Conservation (phyloP, 1,284 basidiomycete species). For the Marasmius fiardii region DNA sequence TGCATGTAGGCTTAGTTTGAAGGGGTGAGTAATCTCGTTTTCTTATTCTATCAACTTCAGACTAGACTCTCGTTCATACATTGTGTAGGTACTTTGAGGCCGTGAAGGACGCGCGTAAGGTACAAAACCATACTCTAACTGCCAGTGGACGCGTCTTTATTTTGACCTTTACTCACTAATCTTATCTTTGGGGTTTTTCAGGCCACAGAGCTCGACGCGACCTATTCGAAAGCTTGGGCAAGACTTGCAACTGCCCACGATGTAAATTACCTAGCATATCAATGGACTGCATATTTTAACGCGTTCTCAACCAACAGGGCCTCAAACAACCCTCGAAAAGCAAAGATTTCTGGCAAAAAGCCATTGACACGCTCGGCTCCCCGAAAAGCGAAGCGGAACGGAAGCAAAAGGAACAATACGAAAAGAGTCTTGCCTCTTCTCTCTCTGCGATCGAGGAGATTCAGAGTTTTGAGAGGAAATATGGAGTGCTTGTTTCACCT, state of each 20-base stretch:
- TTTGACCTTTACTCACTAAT: no score
- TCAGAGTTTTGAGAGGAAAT: not conserved
- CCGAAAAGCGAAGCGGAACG: constrained; percentile 18
- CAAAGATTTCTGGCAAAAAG: constrained; percentile 12
- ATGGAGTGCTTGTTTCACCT: not conserved
- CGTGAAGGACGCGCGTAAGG: constrained; percentile 21
- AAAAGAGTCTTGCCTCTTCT: constrained; percentile 13
- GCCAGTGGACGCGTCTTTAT: no score
- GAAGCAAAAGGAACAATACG: constrained; percentile 26
- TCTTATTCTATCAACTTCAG: no score
- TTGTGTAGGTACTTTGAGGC: constrained; percentile 23
- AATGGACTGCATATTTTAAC: not conserved
- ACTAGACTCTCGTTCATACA: no score
- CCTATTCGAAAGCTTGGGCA: constrained; percentile 32
- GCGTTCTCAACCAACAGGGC: constrained; percentile 1
- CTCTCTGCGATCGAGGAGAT: not conserved
- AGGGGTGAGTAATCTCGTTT: constrained; percentile 18
- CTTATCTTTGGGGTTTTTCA: no score
- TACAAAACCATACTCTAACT: constrained; percentile 3
- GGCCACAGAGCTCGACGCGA: constrained; percentile 31
- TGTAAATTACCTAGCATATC: constrained; percentile 18
- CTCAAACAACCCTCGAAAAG: constrained; percentile 3
- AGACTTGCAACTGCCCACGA: constrained; percentile 28
- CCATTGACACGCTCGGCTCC: constrained; percentile 21
- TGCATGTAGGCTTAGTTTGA: constrained; percentile 24